Evolutionary conservation across 495 filamentous ascomycete genomes (phyloP).

Genomic region (Neurospora sublineolata): DNA sequence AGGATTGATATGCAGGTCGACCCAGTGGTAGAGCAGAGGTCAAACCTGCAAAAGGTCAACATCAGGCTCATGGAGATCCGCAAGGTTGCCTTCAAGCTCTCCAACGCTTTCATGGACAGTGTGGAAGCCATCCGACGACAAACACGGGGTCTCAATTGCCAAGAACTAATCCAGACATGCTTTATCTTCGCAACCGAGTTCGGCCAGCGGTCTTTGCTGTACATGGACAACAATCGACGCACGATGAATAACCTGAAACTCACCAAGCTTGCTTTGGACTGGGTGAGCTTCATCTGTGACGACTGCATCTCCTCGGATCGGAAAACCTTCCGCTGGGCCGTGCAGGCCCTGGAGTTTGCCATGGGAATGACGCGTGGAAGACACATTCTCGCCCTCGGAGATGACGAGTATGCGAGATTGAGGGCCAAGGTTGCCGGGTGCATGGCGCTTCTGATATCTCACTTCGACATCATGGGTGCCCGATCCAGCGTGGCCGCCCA

Average conservation of each 20-base stretch:
- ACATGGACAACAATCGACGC: constrained; percentile 86
- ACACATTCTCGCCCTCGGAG: constrained; percentile 77
- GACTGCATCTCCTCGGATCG: constrained; percentile 91
- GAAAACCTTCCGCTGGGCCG: constrained; percentile 95
- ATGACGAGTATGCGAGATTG: constrained; percentile 70
- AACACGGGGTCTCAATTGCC: constrained; percentile 73
- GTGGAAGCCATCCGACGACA: constrained; percentile 85
- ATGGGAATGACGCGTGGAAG: constrained; percentile 93
- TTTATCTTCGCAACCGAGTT: constrained; percentile 98
- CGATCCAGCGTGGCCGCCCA: constrained; percentile 85
- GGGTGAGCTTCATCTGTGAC: constrained; percentile 96
- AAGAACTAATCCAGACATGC: constrained; percentile 95
- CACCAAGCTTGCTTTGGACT: constrained; percentile 84
- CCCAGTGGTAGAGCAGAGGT: constrained; percentile 80
- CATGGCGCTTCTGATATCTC: constrained; percentile 94
- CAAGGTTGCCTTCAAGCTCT: constrained; percentile 88
- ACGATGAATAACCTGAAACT: constrained; percentile 95
- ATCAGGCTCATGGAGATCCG: constrained; percentile 88
- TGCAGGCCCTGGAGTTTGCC: constrained; percentile 86
- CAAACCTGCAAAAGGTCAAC: constrained; percentile 87
- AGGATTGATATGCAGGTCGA: constrained; percentile 69
- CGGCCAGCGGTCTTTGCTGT: constrained; percentile 80
- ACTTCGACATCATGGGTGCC: constrained; percentile 98
- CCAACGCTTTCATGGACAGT: constrained; percentile 99
- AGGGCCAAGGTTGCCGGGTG: constrained; percentile 87